Conservation (phyloP, 306 rosid species). For the Gynostemma pentaphyllum region DNA sequence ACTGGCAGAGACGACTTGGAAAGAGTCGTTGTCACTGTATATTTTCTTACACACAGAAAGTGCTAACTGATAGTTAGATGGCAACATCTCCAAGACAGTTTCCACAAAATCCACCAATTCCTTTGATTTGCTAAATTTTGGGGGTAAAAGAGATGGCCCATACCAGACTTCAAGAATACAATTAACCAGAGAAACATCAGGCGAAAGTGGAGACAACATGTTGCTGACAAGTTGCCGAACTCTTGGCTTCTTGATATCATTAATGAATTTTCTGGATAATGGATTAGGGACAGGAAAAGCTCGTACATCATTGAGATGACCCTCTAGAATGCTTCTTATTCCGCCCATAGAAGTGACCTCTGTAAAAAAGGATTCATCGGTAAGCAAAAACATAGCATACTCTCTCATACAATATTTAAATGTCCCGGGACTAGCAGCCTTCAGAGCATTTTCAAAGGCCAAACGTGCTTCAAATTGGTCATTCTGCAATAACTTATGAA, state of each 20-base stretch:
- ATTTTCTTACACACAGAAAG: constrained; percentile 53
- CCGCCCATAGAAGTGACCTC: constrained; percentile 31
- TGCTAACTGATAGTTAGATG: constrained; percentile 64
- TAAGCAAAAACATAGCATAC: constrained; percentile 50
- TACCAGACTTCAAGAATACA: constrained; percentile 57
- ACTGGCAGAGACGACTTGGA: constrained; percentile 32
- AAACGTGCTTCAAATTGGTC: constrained; percentile 44
- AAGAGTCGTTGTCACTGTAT: constrained; percentile 18
- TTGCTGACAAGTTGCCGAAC: constrained; percentile 47
- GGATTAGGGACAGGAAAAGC: constrained; percentile 29
- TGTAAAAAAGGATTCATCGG: constrained; percentile 35
- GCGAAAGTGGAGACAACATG: constrained; percentile 42
- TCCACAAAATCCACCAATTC: constrained; percentile 81
- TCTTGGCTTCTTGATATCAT: constrained; percentile 61
- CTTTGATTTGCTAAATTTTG: constrained; percentile 37
- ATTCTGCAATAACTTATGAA: constrained; percentile 38
- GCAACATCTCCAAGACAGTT: constrained; percentile 53
- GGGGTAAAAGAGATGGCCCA: constrained; percentile 67
- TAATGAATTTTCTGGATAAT: constrained; percentile 53
- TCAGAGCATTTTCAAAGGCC: constrained; percentile 54
- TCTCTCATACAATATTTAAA: constrained; percentile 47
- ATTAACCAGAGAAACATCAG: constrained; percentile 53
- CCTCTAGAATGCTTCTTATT: constrained; percentile 50
- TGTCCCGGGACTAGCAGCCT: constrained; percentile 33
- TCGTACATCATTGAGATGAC: constrained; percentile 31